These are phyloP conservation scores for Rosa persica DNA, from an alignment of 306 rosid species.

Conservation along the genomic window DNA sequence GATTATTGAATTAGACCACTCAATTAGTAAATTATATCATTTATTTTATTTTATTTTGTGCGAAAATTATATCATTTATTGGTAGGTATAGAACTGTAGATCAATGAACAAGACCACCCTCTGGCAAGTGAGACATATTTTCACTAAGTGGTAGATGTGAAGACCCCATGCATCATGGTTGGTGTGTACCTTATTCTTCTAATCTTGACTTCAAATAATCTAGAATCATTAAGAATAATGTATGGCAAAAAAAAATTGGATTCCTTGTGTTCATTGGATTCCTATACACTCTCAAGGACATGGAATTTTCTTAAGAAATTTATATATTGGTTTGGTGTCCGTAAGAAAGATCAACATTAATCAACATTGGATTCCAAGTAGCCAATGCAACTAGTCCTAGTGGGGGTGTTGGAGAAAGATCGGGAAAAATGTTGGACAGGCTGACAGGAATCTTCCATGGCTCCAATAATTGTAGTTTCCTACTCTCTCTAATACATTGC, in stretches of 20 bases:
- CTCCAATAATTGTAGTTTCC: constrained; percentile 39
- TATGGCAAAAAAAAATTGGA: background rate
- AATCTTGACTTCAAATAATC: background rate
- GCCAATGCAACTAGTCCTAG: constrained; percentile 26
- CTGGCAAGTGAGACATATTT: constrained; percentile 10
- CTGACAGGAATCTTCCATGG: constrained; percentile 30
- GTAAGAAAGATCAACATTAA: background rate
- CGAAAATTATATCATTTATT: background rate
- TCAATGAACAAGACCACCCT: background rate
- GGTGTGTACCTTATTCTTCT: constrained; percentile 2
- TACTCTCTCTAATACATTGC: constrained; percentile 2
- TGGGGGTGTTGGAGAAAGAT: constrained; percentile 28
- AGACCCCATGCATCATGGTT: background rate
- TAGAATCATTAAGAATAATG: background rate
- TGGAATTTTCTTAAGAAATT: constrained; percentile 1
- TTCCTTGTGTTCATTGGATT: constrained; percentile 4
- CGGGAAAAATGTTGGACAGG: constrained; percentile 27
- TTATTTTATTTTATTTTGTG: too few species aligned
- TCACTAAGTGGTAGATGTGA: background rate
- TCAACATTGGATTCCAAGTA: constrained; percentile 49
- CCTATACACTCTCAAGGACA: background rate
- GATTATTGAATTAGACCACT: background rate
- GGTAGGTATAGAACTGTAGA: background rate
- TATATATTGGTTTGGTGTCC: background rate
- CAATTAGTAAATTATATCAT: background rate